A percentile compares a stretch with the other conserved stretches of the same genome.
These are phyloP conservation scores for Colletotrichum sp. DNA, from an alignment of 2,329 filamentous ascomycete species.

Conservation along the genomic window DNA sequence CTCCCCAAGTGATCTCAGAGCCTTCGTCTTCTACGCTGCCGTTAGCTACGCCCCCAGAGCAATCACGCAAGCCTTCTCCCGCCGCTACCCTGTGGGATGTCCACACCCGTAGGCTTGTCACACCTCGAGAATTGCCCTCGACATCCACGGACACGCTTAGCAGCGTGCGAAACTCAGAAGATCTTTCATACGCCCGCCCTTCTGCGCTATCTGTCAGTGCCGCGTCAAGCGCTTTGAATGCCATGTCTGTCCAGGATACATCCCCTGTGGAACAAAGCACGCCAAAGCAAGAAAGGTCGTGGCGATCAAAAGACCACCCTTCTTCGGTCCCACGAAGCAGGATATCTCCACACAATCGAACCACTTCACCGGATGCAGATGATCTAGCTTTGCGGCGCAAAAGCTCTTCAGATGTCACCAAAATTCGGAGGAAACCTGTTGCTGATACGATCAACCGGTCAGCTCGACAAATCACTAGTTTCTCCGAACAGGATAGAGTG, in stretches of 20 bases:
- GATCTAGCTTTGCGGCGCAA: neutral
- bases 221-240: slow-evolving; percentile 58
- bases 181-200: slow-evolving; percentile 40
- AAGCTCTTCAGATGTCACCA: neutral
- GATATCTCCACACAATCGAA: neutral
- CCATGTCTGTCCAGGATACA: slow-evolving; percentile 23
- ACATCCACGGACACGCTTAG: slow-evolving; percentile 29
- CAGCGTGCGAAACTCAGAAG: slow-evolving; percentile 42
- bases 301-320: neutral
- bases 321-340: neutral
- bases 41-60: slow-evolving; percentile 34
- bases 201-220: slow-evolving; percentile 60
- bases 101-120: slow-evolving; percentile 56
- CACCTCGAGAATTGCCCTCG: slow-evolving; percentile 37
- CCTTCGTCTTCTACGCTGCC: slow-evolving; percentile 22
- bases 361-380: neutral
- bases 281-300: neutral
- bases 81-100: slow-evolving; percentile 56
- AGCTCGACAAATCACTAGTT: neutral
- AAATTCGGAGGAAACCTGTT: slow-evolving; percentile 11
- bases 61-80: slow-evolving; percentile 32
- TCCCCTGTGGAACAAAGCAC: slow-evolving; percentile 2
- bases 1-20: slow-evolving; percentile 27
- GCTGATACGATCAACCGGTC: neutral
- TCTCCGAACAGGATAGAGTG: slow-evolving; percentile 2